Conservation (phyloP, 192 early-diverging fungal species). For the Coemansia sp. region DNA sequence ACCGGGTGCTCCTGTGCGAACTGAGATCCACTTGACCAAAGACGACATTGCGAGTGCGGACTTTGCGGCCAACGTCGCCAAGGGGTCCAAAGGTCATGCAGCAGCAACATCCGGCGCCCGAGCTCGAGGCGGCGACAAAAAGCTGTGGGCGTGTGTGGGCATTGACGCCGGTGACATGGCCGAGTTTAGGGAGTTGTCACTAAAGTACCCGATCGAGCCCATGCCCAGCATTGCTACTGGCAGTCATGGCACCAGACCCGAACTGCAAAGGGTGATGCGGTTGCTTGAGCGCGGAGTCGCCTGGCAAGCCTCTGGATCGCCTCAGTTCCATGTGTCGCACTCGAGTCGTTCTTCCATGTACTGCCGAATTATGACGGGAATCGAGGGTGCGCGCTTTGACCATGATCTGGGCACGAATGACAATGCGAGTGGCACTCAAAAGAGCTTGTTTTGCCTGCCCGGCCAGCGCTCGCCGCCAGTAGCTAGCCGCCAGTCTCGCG, state of each 20-base stretch:
- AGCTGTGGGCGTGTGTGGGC: constrained; percentile 7
- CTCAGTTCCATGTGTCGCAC: constrained; percentile 19
- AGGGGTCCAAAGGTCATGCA: constrained; percentile 6
- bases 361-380: constrained; percentile 33
- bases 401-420: not conserved
- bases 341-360: constrained; percentile 29
- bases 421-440: not conserved
- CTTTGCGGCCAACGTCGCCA: not conserved
- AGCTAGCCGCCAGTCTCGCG: not conserved
- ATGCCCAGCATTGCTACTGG: not conserved
- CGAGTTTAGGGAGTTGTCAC: constrained; percentile 23
- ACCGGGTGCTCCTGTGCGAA: constrained; percentile 21
- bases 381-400: constrained; percentile 42
- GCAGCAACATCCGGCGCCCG: not conserved
- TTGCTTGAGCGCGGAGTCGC: constrained; percentile 36
- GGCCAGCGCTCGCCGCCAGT: not conserved
- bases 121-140: not conserved
- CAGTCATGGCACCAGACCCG: not conserved
- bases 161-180: constrained; percentile 20
- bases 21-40: constrained; percentile 32
- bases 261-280: constrained; percentile 5
- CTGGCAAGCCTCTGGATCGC: constrained; percentile 44
- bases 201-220: constrained; percentile 24
- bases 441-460: constrained; percentile 24
- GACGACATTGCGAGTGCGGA: constrained; percentile 17